Percentiles rank a stretch among this genome's conserved stretches.
phyloP scores from a whole-genome alignment of 345 rosid genomes.

The Anacardium occidentale region DNA sequence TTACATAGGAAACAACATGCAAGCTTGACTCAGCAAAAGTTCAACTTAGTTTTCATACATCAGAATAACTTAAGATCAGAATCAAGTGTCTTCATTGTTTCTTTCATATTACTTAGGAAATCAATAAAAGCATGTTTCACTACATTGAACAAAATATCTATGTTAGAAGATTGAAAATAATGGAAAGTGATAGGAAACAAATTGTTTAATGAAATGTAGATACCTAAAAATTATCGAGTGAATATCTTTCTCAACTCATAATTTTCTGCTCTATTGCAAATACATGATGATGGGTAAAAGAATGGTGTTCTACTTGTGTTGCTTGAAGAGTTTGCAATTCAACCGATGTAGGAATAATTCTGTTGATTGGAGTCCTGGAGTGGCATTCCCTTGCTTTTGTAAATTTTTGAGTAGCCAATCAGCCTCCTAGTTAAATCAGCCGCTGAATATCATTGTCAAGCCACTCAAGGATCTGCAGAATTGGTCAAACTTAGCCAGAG shows the following conservation, averaged over 20 bases:
- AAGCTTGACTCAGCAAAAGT: not conserved
- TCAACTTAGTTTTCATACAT: not conserved
- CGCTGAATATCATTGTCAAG: conserved; percentile 45
- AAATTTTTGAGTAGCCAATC: conserved; percentile 47
- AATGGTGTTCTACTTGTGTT: not conserved
- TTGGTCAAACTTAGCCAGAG: not conserved
- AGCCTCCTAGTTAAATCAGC: not conserved
- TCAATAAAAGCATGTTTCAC: not conserved
- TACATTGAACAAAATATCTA: too few species aligned
- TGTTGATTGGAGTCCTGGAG: not conserved
- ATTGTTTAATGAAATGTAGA: not conserved
- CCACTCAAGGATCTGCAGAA: conserved; percentile 50
- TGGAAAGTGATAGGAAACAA: too few species aligned
- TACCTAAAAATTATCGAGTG: not conserved
- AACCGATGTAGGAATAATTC: not conserved
- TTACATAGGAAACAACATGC: too few species aligned
- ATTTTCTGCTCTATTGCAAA: not conserved
- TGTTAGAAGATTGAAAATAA: too few species aligned
- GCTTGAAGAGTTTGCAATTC: not conserved
- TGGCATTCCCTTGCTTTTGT: conserved; percentile 24
- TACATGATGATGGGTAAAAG: not conserved
- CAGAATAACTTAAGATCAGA: not conserved
- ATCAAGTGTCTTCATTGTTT: not conserved
- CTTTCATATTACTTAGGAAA: not conserved
- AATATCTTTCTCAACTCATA: not conserved